Evolutionary conservation across 192 early-diverging fungal genomes (phyloP).

Genomic region (Tieghemiomyces parasiticus): DNA sequence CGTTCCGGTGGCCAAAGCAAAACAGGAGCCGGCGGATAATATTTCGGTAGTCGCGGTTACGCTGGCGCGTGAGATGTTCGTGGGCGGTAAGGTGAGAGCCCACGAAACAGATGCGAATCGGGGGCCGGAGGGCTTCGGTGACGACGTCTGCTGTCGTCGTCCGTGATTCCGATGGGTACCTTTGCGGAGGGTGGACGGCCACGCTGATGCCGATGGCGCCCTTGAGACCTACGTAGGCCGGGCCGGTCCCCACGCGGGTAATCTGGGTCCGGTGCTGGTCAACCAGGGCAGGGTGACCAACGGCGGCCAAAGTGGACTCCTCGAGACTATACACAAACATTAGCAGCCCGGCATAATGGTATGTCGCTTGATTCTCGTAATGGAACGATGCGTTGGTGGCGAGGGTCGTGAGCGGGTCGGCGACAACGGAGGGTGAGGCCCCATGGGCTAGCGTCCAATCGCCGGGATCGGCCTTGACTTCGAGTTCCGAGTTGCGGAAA

Average conservation of each 20-base stretch:
- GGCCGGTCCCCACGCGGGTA: conserved; percentile 1
- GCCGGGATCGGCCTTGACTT: not conserved
- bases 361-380: not conserved
- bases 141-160: too few species aligned
- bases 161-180: too few species aligned
- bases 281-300: not conserved
- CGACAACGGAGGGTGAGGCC: too few species aligned
- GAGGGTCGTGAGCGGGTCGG: not conserved
- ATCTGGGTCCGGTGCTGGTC: not conserved
- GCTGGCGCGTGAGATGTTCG: not conserved
- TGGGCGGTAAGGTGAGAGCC: conserved; percentile 3
- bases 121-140: not conserved
- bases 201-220: conserved; percentile 7
- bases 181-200: not conserved
- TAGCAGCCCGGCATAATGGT: conserved; percentile 8
- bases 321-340: conserved; percentile 5
- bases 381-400: not conserved
- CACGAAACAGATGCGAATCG: not conserved
- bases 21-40: not conserved
- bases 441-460: too few species aligned
- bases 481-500: not conserved
- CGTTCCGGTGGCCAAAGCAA: not conserved
- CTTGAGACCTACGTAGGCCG: conserved; percentile 3
- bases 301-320: not conserved
- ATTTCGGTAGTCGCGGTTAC: not conserved